Base-by-base conservation (phyloP, 2,329 filamentous ascomycete genomes). In the Fusarium cicatricum region DNA sequence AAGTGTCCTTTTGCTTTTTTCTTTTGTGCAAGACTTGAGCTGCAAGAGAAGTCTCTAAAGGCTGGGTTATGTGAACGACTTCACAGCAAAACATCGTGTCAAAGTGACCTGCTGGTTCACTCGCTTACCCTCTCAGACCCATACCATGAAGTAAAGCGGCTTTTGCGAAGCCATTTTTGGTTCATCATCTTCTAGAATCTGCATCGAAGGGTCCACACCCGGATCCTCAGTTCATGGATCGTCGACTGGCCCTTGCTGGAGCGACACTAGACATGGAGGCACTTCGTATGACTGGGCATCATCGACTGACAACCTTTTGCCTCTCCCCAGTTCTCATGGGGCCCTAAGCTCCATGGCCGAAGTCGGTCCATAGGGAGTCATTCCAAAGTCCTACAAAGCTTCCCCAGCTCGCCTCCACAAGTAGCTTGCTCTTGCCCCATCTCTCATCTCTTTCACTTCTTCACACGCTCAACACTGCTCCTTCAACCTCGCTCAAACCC, bases 251-350 rank as follows among this genome's bases (percentile, higher is more conserved):
- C 57, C 57, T 45, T 28, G 36, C 43, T 38, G 23, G 39, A 46
- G n/a, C 16, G 15, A 28, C 38, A 36, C 40, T 39, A 32, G 28
- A 41, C 38, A 32, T 31, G 28, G 40, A 32, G 29, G n/a, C 26
- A 14, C 19, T 50, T 37, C 54, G 42, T 39, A 59, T 65, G 62
- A 57, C 52, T 50, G 33, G 33, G 38, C 51, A 54, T 40, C 58
- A 65, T 59, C 42, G 50, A 65, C 51, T 53, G 61, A 62, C 58
- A 62, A 44, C 65, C 49, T 65, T 65, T 59, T 58, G 56, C 49
- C 58, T 64, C 50, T 64, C 34, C 31, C 47, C 48, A 47, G 45
- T 55, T 31, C 34, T 32, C 36, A 32, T 31, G 21, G 37, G 31
- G 28, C 26, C 39, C 34, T 37, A 26, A 46, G 44, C 37, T 55